phyloP scores from a whole-genome alignment of 768 basidiomycete genomes.

The Panaeolus papilionaceus region DNA sequence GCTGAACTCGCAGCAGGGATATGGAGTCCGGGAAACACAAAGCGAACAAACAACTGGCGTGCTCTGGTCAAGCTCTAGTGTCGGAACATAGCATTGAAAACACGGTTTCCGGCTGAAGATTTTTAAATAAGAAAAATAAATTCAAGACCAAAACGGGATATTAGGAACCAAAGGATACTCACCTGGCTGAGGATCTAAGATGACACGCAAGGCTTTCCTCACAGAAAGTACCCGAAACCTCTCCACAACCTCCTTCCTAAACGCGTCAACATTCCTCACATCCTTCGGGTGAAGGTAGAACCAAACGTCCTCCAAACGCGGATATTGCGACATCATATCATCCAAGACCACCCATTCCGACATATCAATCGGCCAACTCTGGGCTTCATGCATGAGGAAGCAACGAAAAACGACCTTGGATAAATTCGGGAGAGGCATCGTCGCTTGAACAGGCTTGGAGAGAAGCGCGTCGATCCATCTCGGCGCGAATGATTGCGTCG shows the following conservation, averaged over 20 bases:
- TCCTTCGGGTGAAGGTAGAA: slow-evolving; percentile 6
- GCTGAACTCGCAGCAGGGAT: no score
- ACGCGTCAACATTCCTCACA: neutral
- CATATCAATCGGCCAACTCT: neutral
- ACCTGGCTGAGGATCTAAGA: neutral
- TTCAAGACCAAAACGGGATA: neutral
- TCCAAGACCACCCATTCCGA: slow-evolving; percentile 2
- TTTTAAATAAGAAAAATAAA: neutral
- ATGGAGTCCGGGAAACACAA: no score
- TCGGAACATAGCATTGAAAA: neutral
- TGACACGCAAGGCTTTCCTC: neutral
- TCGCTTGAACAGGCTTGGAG: neutral
- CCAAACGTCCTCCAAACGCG: neutral
- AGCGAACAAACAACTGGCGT: no score
- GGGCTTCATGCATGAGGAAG: slow-evolving; percentile 5
- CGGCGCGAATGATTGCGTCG: neutral
- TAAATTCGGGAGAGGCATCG: neutral
- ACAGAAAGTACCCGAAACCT: neutral
- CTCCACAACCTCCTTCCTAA: neutral
- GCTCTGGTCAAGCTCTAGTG: no score
- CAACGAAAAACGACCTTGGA: neutral
- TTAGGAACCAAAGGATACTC: neutral
- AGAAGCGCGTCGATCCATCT: neutral
- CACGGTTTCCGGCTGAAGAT: neutral
- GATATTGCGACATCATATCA: slow-evolving; percentile 1